Evolutionary conservation across 2,329 filamentous ascomycete species (phyloP).

Genomic region (Dendryphion nanum): DNA sequence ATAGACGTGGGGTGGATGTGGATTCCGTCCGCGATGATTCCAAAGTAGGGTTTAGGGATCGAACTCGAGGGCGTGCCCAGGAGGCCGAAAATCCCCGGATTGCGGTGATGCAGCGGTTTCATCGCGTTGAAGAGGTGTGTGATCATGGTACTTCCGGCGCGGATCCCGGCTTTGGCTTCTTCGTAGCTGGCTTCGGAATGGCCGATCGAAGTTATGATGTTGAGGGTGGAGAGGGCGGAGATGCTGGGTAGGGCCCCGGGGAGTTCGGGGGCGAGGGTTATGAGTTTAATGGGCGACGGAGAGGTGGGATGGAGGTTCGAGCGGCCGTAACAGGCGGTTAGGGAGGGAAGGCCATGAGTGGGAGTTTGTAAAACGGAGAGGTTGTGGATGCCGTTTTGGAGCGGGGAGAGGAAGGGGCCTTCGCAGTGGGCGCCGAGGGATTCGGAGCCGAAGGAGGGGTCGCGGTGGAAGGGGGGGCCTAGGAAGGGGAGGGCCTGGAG

Average conservation of each 20-base stretch:
- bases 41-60: slow-evolving; percentile 68
- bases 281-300: slow-evolving; percentile 62
- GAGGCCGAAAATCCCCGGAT: slow-evolving; percentile 86
- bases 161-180: slow-evolving; percentile 68
- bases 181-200: slow-evolving; percentile 88
- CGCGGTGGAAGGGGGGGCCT: slow-evolving; percentile 62
- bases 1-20: slow-evolving; percentile 86
- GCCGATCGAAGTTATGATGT: slow-evolving; percentile 77
- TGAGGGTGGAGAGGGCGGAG: slow-evolving; percentile 60
- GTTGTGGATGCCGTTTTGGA: slow-evolving; percentile 86
- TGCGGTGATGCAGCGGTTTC: slow-evolving; percentile 84
- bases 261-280: slow-evolving; percentile 82
- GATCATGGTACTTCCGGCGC: slow-evolving; percentile 80
- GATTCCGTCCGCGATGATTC: slow-evolving; percentile 86
- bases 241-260: slow-evolving; percentile 69
- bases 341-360: slow-evolving; percentile 60
- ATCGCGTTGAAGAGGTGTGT: slow-evolving; percentile 95
- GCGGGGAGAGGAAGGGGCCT: slow-evolving; percentile 80
- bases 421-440: slow-evolving; percentile 89
- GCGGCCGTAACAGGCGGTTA: slow-evolving; percentile 70
- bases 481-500: slow-evolving; percentile 69
- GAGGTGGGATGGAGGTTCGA: slow-evolving; percentile 58
- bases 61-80: slow-evolving; percentile 55
- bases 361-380: slow-evolving; percentile 66
- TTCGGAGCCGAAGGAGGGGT: slow-evolving; percentile 71